A percentile compares a stretch with the other conserved stretches of the same genome.
Conservation (phyloP, 805 yeast species). For the Nematodospora valgi region DNA sequence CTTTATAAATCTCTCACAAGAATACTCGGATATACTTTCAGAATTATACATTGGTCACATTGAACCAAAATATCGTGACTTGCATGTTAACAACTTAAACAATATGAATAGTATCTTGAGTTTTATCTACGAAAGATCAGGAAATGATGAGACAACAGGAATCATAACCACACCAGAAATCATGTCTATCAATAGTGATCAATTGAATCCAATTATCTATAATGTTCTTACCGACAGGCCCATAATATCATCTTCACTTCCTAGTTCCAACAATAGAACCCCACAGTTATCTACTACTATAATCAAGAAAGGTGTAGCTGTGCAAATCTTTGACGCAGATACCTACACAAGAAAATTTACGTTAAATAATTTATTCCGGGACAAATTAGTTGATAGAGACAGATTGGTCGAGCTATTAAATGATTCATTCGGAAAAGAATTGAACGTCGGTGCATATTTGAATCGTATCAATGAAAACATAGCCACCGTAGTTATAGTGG, state of each 20-base stretch:
- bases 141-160: slow-evolving; percentile 59
- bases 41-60: slow-evolving; percentile 63
- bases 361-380: slow-evolving; percentile 33
- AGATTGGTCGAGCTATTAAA: slow-evolving; percentile 64
- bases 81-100: slow-evolving; percentile 64
- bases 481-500: slow-evolving; percentile 80
- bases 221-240: slow-evolving; percentile 91
- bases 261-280: slow-evolving; percentile 52
- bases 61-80: slow-evolving; percentile 39
- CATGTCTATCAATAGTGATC: slow-evolving; percentile 52
- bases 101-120: slow-evolving; percentile 58
- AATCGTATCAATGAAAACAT: slow-evolving; percentile 59
- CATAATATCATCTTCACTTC: slow-evolving; percentile 84
- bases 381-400: slow-evolving; percentile 46
- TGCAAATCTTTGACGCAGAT: slow-evolving; percentile 37
- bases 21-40: slow-evolving; percentile 58
- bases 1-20: slow-evolving; percentile 80
- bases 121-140: slow-evolving; percentile 41
- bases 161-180: slow-evolving; percentile 80
- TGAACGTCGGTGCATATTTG: slow-evolving; percentile 68
- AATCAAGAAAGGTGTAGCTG: slow-evolving; percentile 69
- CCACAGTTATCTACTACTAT: slow-evolving; percentile 75
- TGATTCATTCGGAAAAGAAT: slow-evolving; percentile 68
- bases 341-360: slow-evolving; percentile 33
- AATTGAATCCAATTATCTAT: slow-evolving; percentile 81